A percentile compares a stretch with the other conserved stretches of the same genome.
phyloP scores from a whole-genome alignment of 441 rosid species.

The Kokia cookei region DNA sequence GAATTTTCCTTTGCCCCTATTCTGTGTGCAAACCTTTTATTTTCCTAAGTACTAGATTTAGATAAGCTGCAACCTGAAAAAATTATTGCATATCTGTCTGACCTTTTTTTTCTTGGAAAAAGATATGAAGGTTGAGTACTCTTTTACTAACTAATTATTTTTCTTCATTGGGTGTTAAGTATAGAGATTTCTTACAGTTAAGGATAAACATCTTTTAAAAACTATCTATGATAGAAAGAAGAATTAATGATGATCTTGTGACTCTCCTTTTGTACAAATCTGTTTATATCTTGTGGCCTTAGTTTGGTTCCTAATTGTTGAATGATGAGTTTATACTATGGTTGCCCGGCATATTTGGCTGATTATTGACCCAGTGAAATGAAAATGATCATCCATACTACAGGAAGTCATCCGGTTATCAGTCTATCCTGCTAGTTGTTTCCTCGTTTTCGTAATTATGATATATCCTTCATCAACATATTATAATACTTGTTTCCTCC shows the following conservation, averaged over 20 bases:
- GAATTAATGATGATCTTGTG: background rate
- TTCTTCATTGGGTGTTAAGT: background rate
- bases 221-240: background rate
- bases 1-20: background rate
- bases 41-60: background rate
- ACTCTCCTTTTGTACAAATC: background rate
- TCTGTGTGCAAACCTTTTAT: background rate
- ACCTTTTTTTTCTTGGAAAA: background rate
- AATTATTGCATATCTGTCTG: background rate
- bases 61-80: background rate
- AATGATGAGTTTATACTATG: background rate
- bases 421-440: background rate
- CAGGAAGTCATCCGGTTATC: background rate
- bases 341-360: background rate
- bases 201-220: background rate
- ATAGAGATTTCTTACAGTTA: background rate
- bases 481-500: background rate
- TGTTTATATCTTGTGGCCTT: background rate
- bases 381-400: background rate
- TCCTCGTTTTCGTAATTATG: background rate
- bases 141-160: background rate
- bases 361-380: background rate
- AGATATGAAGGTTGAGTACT: background rate
- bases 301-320: background rate
- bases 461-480: background rate